These are phyloP conservation scores for Fraxinus pennsylvanica DNA, from an alignment of 257 asterid genomes.

Conservation along the genomic window DNA sequence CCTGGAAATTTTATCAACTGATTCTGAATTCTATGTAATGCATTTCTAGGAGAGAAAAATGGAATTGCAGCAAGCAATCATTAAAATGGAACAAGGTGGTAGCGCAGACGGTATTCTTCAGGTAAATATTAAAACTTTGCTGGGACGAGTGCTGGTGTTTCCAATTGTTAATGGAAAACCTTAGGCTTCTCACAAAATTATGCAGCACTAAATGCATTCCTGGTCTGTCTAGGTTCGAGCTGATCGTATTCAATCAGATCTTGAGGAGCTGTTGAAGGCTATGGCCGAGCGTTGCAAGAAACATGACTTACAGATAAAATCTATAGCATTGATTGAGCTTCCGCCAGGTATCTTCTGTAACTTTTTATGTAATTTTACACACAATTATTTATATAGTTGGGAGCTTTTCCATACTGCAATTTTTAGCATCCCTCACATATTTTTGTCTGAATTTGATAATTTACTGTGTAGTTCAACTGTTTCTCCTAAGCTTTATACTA, in stretches of 20 bases:
- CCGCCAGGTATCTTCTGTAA: slow-evolving; percentile 65
- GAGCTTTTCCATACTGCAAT: not conserved
- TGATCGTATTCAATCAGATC: slow-evolving; percentile 96
- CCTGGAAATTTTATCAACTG: slow-evolving; percentile 10
- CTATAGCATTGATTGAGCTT: slow-evolving; percentile 79
- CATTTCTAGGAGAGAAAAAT: slow-evolving; percentile 76
- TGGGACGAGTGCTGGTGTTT: slow-evolving; percentile 18
- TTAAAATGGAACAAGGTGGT: slow-evolving; percentile 98
- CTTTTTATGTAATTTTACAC: slow-evolving; percentile 24
- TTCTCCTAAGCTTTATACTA: slow-evolving; percentile 9
- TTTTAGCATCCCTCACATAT: not conserved
- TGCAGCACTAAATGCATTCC: slow-evolving; percentile 20
- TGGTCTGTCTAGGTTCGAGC: slow-evolving; percentile 80
- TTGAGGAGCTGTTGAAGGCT: slow-evolving; percentile 92
- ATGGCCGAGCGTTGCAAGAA: slow-evolving; percentile 83
- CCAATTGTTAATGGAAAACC: not conserved
- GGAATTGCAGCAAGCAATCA: slow-evolving; percentile 89
- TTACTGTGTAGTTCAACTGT: not conserved
- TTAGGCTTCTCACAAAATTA: slow-evolving; percentile 9
- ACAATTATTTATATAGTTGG: slow-evolving; percentile 14
- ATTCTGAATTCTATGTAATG: slow-evolving; percentile 19
- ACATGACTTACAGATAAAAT: slow-evolving; percentile 63
- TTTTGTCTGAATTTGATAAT: not conserved
- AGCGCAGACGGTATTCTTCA: slow-evolving; percentile 99
- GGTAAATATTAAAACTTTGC: slow-evolving; percentile 45